A percentile compares a stretch with the other conserved stretches of the same genome.
phyloP scores from a whole-genome alignment of 139 green algal genomes.

The Chlorella sorokiniana region DNA sequence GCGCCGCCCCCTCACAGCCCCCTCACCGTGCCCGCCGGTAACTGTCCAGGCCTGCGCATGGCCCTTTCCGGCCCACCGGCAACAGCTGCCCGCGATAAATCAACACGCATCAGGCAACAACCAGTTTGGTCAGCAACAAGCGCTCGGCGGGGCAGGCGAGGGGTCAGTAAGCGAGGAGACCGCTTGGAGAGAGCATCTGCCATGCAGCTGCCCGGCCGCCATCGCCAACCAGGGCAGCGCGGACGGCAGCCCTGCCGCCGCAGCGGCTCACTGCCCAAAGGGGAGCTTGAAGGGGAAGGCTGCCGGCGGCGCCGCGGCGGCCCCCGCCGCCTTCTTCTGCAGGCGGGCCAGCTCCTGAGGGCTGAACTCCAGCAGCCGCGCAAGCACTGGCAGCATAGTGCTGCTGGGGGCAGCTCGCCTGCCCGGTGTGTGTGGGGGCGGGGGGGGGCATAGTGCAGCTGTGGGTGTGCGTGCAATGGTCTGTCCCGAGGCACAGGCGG shows the following conservation, averaged over 20 bases:
- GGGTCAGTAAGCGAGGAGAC: too few species aligned
- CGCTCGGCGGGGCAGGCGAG: too few species aligned
- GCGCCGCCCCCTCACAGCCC: too few species aligned
- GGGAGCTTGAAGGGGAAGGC: not conserved
- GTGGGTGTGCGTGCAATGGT: not conserved
- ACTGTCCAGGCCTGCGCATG: too few species aligned
- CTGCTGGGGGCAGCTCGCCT: constrained; percentile 47
- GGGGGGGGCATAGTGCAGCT: not conserved
- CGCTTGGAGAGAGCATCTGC: too few species aligned
- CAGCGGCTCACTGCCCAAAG: not conserved
- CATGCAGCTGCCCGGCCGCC: too few species aligned
- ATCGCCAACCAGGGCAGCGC: not conserved
- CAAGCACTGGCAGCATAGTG: constrained; percentile 53
- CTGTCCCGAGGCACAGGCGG: too few species aligned
- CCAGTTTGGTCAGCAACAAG: too few species aligned
- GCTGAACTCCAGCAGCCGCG: constrained; percentile 54
- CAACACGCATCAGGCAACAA: too few species aligned
- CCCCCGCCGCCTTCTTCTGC: constrained; percentile 16
- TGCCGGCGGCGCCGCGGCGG: not conserved
- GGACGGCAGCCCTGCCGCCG: not conserved
- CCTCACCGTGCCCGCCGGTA: too few species aligned
- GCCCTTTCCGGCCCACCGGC: too few species aligned
- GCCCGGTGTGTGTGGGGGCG: not conserved
- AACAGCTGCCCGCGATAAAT: too few species aligned
- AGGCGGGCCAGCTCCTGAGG: constrained; percentile 45